Conservation (phyloP, 805 yeast species). For the Lachancea meyersii region DNA sequence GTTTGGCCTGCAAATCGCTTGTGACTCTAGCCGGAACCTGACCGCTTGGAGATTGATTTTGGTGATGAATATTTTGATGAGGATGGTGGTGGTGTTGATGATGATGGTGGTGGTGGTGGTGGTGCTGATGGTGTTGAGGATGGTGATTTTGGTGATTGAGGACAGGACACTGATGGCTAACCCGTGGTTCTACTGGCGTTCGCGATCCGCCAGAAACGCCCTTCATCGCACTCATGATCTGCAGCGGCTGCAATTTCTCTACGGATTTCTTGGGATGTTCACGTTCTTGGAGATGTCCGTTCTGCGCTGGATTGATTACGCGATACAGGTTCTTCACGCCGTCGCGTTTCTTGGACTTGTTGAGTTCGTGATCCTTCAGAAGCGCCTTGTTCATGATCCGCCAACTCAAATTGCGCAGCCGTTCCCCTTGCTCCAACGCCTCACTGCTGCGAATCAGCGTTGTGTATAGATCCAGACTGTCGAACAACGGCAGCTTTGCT, state of each 20-base stretch:
- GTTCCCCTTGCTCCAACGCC: constrained; percentile 29
- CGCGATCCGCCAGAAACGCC: background rate
- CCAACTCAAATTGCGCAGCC: constrained; percentile 31
- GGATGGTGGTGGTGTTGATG: background rate
- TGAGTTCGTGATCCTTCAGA: constrained; percentile 22
- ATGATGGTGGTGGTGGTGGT: background rate
- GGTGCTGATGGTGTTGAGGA: too few species aligned
- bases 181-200: background rate
- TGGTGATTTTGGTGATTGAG: too few species aligned
- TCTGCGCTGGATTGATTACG: constrained; percentile 21
- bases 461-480: constrained; percentile 28
- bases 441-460: constrained; percentile 22
- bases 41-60: background rate
- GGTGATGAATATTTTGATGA: background rate
- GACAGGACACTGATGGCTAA: background rate
- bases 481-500: constrained; percentile 27
- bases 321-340: constrained; percentile 32
- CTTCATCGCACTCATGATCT: constrained; percentile 5
- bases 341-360: constrained; percentile 30
- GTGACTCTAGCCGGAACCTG: constrained; percentile 1
- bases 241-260: constrained; percentile 7
- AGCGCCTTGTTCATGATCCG: constrained; percentile 30
- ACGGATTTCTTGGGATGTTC: background rate
- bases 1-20: constrained; percentile 3
- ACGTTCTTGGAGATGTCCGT: background rate